Evolutionary conservation across 1,139 yeast species (phyloP).

Genomic region (Zygosaccharomyces pseudobailii): DNA sequence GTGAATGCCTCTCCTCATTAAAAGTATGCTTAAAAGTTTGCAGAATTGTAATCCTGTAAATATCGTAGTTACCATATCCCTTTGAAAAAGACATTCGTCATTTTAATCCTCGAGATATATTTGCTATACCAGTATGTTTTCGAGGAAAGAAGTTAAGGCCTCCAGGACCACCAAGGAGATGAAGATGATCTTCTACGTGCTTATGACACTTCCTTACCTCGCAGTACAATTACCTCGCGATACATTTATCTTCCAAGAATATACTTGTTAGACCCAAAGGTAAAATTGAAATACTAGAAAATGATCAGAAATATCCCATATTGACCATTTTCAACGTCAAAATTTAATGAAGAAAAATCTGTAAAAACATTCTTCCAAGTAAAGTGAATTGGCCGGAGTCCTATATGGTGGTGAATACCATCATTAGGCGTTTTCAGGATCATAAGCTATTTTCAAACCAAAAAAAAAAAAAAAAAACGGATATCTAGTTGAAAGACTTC

Average conservation of each 20-base stretch:
- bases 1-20: too few relatives aligned
- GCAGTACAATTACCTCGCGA: background rate
- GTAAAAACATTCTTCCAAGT: background rate
- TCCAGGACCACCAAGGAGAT: background rate
- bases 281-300: background rate
- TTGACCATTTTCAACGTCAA: slow-evolving; percentile 4
- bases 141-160: background rate
- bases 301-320: slow-evolving; percentile 1
- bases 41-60: too few relatives aligned
- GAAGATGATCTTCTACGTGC: background rate
- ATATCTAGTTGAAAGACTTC: background rate
- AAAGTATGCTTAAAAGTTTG: too few relatives aligned
- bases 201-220: background rate
- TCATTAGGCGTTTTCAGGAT: slow-evolving; percentile 3
- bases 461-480: background rate
- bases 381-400: slow-evolving; percentile 4
- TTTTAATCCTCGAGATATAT: too few relatives aligned
- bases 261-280: background rate
- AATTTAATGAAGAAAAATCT: slow-evolving; percentile 3
- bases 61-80: too few relatives aligned
- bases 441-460: background rate
- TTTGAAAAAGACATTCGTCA: too few relatives aligned
- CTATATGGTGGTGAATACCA: slow-evolving; percentile 5
- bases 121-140: background rate
- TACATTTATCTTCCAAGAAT: background rate